Percentiles rank a stretch among this genome's conserved stretches.
Evolutionary conservation across 2,329 filamentous ascomycete genomes (phyloP).

Genomic region (Aquanectria penicillioides): DNA sequence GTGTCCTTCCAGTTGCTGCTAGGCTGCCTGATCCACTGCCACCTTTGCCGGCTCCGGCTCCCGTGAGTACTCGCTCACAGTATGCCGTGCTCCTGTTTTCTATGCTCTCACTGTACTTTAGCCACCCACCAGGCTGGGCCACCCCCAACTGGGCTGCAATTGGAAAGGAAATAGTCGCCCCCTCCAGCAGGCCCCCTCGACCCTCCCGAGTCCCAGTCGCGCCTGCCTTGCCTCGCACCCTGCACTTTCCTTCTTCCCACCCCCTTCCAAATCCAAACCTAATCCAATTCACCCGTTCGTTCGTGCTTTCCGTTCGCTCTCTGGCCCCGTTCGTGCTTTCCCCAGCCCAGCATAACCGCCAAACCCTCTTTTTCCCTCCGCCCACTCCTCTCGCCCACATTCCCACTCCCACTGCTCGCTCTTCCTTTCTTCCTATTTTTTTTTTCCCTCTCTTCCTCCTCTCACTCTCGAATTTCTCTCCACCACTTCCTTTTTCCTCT

Average conservation of each 20-base stretch:
- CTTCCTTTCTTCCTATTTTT: slow-evolving; percentile 43
- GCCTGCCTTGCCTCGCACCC: not conserved
- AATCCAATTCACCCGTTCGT: slow-evolving; percentile 32
- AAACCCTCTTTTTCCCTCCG: slow-evolving; percentile 26
- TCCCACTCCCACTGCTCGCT: slow-evolving; percentile 38
- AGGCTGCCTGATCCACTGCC: too few relatives aligned
- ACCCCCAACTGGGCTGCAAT: slow-evolving; percentile 1
- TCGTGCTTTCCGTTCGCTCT: slow-evolving; percentile 17
- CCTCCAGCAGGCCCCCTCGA: slow-evolving; percentile 9
- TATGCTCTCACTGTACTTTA: slow-evolving; percentile 14
- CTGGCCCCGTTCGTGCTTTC: slow-evolving; percentile 25
- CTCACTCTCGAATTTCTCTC: slow-evolving; percentile 43
- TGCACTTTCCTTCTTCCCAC: slow-evolving; percentile 13
- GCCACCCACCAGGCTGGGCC: slow-evolving; percentile 9
- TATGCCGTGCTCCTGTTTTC: slow-evolving; percentile 15
- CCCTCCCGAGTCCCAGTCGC: slow-evolving; percentile 13
- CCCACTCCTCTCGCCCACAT: slow-evolving; percentile 25
- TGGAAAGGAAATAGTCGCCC: slow-evolving; percentile 18
- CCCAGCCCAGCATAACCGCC: slow-evolving; percentile 38
- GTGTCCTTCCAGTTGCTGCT: too few relatives aligned
- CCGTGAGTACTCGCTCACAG: too few relatives aligned
- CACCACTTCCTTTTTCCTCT: slow-evolving; percentile 47
- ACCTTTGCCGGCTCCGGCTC: too few relatives aligned
- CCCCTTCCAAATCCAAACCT: slow-evolving; percentile 1
- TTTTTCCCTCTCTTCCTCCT: slow-evolving; percentile 45